These are phyloP conservation scores for Penicillium argentinense DNA, from an alignment of 495 filamentous ascomycete genomes.

Conservation along the genomic window DNA sequence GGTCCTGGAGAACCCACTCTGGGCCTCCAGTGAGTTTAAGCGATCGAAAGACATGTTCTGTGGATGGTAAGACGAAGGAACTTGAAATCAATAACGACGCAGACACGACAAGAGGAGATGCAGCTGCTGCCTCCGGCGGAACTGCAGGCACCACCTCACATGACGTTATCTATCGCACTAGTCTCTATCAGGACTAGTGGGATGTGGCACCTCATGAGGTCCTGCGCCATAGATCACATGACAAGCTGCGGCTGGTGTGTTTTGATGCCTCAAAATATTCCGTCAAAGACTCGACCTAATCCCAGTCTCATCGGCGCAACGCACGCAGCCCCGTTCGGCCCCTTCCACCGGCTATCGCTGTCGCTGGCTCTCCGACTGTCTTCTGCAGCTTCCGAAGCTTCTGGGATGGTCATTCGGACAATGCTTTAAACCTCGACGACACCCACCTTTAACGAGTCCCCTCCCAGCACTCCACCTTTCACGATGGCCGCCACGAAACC, in stretches of 20 bases:
- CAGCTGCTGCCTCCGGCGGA: constrained; percentile 26
- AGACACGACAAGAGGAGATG: constrained; percentile 8
- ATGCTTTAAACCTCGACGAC: constrained; percentile 36
- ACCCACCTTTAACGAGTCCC: constrained; percentile 25
- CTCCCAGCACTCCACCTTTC: constrained; percentile 29
- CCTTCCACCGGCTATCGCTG: constrained; percentile 5
- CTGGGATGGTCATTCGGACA: constrained; percentile 24
- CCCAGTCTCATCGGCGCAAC: constrained; percentile 12
- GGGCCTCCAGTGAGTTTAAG: constrained; percentile 78
- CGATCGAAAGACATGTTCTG: constrained; percentile 85
- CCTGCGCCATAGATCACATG: constrained; percentile 26
- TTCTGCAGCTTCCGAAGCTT: constrained; percentile 10
- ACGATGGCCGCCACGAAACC: constrained; percentile 49
- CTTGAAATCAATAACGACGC: constrained; percentile 6
- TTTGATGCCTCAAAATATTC: constrained; percentile 43
- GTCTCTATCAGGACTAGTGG: constrained; percentile 14
- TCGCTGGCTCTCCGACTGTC: constrained; percentile 1
- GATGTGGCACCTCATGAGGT: neutral
- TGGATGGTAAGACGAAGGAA: constrained; percentile 11
- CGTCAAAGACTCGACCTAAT: constrained; percentile 12
- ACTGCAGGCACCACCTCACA: constrained; percentile 36
- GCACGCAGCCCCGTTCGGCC: constrained; percentile 7
- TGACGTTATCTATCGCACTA: constrained; percentile 31
- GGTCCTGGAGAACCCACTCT: constrained; percentile 43
- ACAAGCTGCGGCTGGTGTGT: constrained; percentile 38